Evolutionary conservation across 176 grass and related monocot genomes (phyloP).

Genomic region (Phoenix roebelenii): DNA sequence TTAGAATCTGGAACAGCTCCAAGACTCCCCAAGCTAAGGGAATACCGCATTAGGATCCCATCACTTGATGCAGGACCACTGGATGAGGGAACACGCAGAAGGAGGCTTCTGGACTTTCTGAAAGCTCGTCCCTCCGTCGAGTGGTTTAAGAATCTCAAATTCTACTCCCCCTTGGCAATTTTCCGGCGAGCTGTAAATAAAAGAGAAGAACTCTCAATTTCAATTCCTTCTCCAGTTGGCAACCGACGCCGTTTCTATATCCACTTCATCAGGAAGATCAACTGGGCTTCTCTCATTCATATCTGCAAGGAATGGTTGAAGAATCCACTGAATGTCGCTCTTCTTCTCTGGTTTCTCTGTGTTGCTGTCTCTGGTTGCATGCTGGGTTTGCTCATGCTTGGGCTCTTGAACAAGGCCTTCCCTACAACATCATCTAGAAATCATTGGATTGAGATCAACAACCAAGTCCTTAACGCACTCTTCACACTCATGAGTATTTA

Average conservation of each 20-base stretch:
- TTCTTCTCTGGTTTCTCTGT: constrained; percentile 66
- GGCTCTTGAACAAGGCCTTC: constrained; percentile 47
- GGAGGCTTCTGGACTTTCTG: constrained; percentile 44
- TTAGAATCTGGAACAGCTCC: constrained; percentile 10
- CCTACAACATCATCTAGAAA: constrained; percentile 48
- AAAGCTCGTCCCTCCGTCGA: constrained; percentile 39
- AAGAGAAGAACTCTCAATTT: constrained; percentile 17
- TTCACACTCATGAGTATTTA: constrained; percentile 92
- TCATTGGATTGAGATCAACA: constrained; percentile 83
- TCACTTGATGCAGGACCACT: constrained; percentile 15
- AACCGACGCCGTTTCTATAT: constrained; percentile 19
- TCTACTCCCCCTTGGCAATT: constrained; percentile 20
- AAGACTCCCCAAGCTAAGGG: constrained; percentile 29
- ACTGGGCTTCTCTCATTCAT: constrained; percentile 43
- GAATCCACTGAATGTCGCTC: constrained; percentile 68
- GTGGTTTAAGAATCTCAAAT: constrained; percentile 38
- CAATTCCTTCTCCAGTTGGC: constrained; percentile 17
- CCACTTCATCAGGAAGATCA: constrained; percentile 50
- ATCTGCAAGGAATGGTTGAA: constrained; percentile 49
- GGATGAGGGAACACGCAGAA: not conserved
- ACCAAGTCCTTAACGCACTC: constrained; percentile 79
- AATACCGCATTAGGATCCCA: constrained; percentile 29
- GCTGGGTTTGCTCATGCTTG: constrained; percentile 56
- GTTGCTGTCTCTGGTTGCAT: constrained; percentile 51
- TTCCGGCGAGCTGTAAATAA: constrained; percentile 11